Conservation (phyloP, 768 basidiomycete genomes). For the Pleurotus pulmonarius region DNA sequence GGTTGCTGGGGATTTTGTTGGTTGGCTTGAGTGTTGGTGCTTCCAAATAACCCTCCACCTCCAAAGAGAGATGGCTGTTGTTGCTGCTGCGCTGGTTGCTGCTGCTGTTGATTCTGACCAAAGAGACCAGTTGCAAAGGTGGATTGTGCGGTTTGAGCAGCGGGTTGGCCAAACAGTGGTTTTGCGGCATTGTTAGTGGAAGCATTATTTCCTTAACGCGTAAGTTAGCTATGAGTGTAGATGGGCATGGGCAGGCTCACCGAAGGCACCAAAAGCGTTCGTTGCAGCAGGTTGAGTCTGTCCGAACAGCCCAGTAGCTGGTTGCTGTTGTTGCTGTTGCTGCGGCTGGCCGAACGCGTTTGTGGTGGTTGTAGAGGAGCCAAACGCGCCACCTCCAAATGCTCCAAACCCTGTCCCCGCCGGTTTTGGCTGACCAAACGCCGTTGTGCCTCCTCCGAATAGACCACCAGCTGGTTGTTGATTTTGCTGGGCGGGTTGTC, state of each 20-base stretch:
- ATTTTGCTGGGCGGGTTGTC: slow-evolving; percentile 29
- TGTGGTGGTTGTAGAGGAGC: not conserved
- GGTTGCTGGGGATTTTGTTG: slow-evolving; percentile 27
- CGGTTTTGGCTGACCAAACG: slow-evolving; percentile 15
- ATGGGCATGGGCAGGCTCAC: slow-evolving; percentile 17
- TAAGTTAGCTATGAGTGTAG: slow-evolving; percentile 20
- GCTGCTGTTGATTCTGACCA: slow-evolving; percentile 23
- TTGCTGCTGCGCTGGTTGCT: slow-evolving; percentile 28
- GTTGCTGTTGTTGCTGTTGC: slow-evolving; percentile 29
- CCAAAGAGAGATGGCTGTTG: slow-evolving; percentile 15
- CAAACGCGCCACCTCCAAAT: slow-evolving; percentile 10
- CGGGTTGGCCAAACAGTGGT: slow-evolving; percentile 43
- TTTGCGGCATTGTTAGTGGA: slow-evolving; percentile 30
- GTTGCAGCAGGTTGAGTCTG: slow-evolving; percentile 19
- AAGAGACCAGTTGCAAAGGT: slow-evolving; percentile 36
- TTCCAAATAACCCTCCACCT: slow-evolving; percentile 31
- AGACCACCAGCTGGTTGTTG: slow-evolving; percentile 21
- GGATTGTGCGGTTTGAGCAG: slow-evolving; percentile 33
- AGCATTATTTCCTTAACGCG: slow-evolving; percentile 19
- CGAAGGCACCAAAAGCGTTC: slow-evolving; percentile 38
- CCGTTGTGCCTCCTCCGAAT: slow-evolving; percentile 19
- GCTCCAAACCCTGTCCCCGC: slow-evolving; percentile 2
- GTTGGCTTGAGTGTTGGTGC: slow-evolving; percentile 28
- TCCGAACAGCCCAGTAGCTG: slow-evolving; percentile 29
- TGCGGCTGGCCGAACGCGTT: slow-evolving; percentile 25